Percentiles rank a stretch among this genome's conserved stretches.
Evolutionary conservation across 805 yeast species (phyloP).

Genomic region (Candida awuae): DNA sequence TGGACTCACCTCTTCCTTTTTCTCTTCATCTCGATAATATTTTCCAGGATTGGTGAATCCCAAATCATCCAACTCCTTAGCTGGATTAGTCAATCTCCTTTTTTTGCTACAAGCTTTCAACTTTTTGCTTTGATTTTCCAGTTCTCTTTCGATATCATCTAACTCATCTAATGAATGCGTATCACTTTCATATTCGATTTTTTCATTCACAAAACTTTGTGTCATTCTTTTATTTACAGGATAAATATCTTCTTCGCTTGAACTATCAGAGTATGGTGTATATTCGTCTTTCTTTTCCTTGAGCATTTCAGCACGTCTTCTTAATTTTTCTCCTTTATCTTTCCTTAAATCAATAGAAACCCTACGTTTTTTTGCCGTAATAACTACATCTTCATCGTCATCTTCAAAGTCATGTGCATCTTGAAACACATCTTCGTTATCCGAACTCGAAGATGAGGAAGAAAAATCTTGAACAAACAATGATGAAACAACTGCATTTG

Average conservation of each 20-base stretch:
- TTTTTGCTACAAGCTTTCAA: too few species aligned
- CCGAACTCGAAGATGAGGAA: too few species aligned
- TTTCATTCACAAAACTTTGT: neutral
- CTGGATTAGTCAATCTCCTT: too few species aligned
- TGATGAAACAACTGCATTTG: too few species aligned
- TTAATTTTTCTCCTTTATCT: neutral
- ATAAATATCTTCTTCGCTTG: neutral
- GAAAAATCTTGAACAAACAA: too few species aligned
- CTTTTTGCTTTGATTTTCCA: neutral
- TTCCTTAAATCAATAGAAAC: neutral
- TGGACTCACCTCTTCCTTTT: too few species aligned
- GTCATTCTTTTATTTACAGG: neutral
- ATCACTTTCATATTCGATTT: conserved; percentile 2
- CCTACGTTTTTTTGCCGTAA: neutral
- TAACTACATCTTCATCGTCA: neutral
- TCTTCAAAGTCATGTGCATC: neutral
- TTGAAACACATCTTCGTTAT: neutral
- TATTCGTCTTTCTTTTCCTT: neutral
- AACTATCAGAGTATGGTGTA: neutral
- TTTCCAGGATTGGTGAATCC: too few species aligned
- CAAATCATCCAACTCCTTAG: too few species aligned
- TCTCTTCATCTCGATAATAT: too few species aligned
- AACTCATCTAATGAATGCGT: conserved; percentile 2
- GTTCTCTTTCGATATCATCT: neutral
- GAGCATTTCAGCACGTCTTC: neutral